Evolutionary conservation across 306 rosid genomes (phyloP), one percentile per base, ranked within the genome.

Genomic region (Betula pendula): DNA sequence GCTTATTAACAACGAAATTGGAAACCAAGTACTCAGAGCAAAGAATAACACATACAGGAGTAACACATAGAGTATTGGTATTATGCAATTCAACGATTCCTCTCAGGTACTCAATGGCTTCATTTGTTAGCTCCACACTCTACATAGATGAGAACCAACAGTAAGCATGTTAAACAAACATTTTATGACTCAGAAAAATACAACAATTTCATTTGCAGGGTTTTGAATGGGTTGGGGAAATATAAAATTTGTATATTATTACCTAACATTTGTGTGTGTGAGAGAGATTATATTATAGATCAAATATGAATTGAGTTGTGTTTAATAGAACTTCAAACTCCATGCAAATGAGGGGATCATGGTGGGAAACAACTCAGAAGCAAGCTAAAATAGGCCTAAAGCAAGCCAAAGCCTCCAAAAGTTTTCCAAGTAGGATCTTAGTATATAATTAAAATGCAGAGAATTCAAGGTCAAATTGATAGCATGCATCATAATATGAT

Each of bases 101-200:
- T 86, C 74, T 92, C 75, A 95, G 87, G 84, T 87, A 95, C 13
- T 96, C 98, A n/a, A 91, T 63, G 67, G 97, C 97, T 81, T 92
- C 99, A 85, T 80, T 92, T 73, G 99, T 92, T 84, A 95, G 86
- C 93, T 95, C 99, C 87, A 95, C 90, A 72, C 97, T 95, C 99
- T 92, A 88, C 88, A 87, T 19, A 85, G 43, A 87, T 63, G 70
- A 79, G 53, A 78, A 50, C 51, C 45, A 63, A 80, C 29, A 69
- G 55, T 67, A 60, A 78, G 79, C 31, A 78, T 13, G 51, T 74
- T 20, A 52, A 58, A 80, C 53, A 27, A 43, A 51, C 12, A 22
- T n/a, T 69, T 3, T 68, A 6, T 6, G 2, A 22, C 9, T 68
- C 17, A 76, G 24, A 84, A 49, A 17, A 13, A n/a, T 53, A 52